These are phyloP conservation scores for Phytophthora pluvialis DNA, from an alignment of 352 stramenopile genomes.

Conservation along the genomic window DNA sequence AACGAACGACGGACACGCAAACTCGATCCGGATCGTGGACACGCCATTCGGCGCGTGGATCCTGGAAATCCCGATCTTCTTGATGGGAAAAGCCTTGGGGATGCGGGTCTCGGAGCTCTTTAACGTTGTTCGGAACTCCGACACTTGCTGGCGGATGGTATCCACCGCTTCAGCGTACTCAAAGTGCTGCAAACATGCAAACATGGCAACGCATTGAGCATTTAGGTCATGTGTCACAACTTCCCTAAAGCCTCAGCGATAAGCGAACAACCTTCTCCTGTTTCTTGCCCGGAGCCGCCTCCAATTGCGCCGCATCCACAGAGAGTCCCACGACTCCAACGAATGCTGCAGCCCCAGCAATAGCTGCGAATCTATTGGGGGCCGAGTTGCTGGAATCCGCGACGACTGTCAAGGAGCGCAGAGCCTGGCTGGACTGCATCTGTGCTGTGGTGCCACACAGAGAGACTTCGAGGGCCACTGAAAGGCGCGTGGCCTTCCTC, in stretches of 20 bases:
- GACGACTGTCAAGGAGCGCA: slow-evolving; percentile 10
- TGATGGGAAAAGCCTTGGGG: slow-evolving; percentile 80
- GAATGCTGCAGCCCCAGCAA: slow-evolving; percentile 28
- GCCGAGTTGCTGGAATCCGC: slow-evolving; percentile 14
- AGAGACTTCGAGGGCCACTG: neutral
- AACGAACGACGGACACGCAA: slow-evolving; percentile 77
- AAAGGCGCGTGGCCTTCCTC: neutral
- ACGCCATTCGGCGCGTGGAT: slow-evolving; percentile 83
- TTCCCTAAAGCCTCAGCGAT: neutral
- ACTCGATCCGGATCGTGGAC: slow-evolving; percentile 85
- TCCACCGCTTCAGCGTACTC: slow-evolving; percentile 76
- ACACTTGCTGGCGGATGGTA: slow-evolving; percentile 72
- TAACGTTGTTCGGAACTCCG: slow-evolving; percentile 77
- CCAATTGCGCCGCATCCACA: slow-evolving; percentile 20
- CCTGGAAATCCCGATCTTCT: slow-evolving; percentile 85
- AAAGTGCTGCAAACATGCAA: slow-evolving; percentile 53
- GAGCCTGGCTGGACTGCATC: slow-evolving; percentile 1
- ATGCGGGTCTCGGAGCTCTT: slow-evolving; percentile 76
- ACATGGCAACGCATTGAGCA: slow-evolving; percentile 4
- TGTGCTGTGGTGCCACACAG: neutral
- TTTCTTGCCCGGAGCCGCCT: slow-evolving; percentile 32
- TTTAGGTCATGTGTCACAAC: slow-evolving; percentile 4
- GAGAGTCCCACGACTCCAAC: slow-evolving; percentile 11
- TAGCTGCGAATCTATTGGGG: slow-evolving; percentile 15
- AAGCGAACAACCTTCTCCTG: slow-evolving; percentile 37